Base-by-base conservation (phyloP, 1,284 basidiomycete genomes). In the Polyporus tsugae region DNA sequence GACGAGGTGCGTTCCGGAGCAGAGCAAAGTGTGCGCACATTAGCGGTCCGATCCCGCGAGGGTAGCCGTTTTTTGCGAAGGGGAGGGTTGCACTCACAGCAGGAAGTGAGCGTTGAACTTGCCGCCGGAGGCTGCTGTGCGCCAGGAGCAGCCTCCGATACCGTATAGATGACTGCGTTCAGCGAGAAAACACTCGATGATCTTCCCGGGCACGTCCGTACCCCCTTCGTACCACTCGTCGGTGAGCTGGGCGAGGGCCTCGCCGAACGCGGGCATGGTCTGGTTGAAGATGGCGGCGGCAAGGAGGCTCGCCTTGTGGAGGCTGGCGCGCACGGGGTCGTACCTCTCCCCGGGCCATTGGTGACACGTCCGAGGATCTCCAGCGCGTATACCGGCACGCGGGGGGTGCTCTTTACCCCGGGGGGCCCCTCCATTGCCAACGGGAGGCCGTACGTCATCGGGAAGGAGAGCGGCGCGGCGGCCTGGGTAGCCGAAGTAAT, bases 1-100 rank as follows among this genome's bases (percentile, higher is more conserved):
- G 39, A 85, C 80, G 11, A 83, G 73, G 69, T 86, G 85, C 80
- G 84, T 81, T 13, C 82, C 83, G 61, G 15, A 53, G 22, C 13
- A 9, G 25, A 33, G 13, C 13, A n/a, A 13, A 11, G 29, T 29
- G 13, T 53, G 15, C 25, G 19, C 11, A n/a, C n/a, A n/a, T 49
- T 53, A 53, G 46, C 46, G 46, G 46, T 53, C 25, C 29, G 25
- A 33, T 17, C 15, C 29, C 15, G 29, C 29, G 25, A 33, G 4
- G 25, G 13, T 33, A 17, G 13, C 13, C 52, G 29, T 33, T 25
- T 53, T 53, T 49, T 25, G 29, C 29, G 52, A 29, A 15, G 3
- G 13, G 52, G 15, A 15, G 15, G 13, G 5, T 17, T 49, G 46
- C n/a, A 33, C 22, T 49, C 10, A 25, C 3, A 25, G 25, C 22